phyloP scores from a whole-genome alignment of 2,329 filamentous ascomycete species.

The Paramyrothecium sp. region DNA sequence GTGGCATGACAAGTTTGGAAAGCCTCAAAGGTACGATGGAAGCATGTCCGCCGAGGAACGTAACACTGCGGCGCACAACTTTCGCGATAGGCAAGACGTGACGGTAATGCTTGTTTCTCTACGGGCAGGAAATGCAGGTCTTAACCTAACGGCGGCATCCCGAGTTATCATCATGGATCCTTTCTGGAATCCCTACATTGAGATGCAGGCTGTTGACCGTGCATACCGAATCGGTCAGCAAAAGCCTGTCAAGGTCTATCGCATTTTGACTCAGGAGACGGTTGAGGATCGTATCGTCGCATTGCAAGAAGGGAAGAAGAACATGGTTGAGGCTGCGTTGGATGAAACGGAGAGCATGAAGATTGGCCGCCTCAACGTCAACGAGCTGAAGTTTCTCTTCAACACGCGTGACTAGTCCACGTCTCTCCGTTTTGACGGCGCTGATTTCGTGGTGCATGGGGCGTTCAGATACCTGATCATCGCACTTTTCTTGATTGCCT shows the following conservation, averaged over 20 bases:
- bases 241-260: constrained; percentile 73
- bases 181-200: constrained; percentile 92
- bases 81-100: constrained; percentile 63
- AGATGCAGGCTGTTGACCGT: constrained; percentile 88
- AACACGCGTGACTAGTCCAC: constrained; percentile 16
- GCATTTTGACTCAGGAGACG: constrained; percentile 72
- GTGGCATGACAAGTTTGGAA: constrained; percentile 60
- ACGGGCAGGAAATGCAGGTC: constrained; percentile 76
- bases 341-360: constrained; percentile 70
- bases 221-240: constrained; percentile 85
- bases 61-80: constrained; percentile 64
- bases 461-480: background rate
- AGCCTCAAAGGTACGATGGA: constrained; percentile 75
- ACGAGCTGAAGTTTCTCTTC: constrained; percentile 72
- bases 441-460: background rate
- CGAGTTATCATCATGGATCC: constrained; percentile 90
- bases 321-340: constrained; percentile 74
- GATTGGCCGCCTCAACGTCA: constrained; percentile 63
- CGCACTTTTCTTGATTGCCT: background rate
- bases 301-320: constrained; percentile 76
- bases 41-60: constrained; percentile 69
- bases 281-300: constrained; percentile 85
- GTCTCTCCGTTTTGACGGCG: background rate
- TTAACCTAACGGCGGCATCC: constrained; percentile 81
- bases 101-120: constrained; percentile 81